Conservation (phyloP, 2,329 filamentous ascomycete genomes). For the Diaporthe longicolla region DNA sequence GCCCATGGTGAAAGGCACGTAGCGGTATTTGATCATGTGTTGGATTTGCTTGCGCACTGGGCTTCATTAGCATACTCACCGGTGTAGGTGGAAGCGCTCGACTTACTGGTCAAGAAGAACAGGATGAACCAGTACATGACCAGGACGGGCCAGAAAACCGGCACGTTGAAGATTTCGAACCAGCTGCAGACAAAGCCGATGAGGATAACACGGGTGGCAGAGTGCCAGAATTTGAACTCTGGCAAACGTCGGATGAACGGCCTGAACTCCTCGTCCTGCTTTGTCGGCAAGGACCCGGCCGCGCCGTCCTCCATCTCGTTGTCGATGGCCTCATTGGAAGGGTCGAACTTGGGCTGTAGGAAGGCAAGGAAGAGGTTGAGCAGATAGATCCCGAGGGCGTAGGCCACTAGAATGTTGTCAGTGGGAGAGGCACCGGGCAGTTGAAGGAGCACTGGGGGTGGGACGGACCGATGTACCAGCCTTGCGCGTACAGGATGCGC, state of each 20-base stretch:
- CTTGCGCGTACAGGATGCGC: slow-evolving; percentile 91
- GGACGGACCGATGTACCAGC: slow-evolving; percentile 94
- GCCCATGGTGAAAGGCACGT: slow-evolving; percentile 92
- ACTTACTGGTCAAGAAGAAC: slow-evolving; percentile 93
- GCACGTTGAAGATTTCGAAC: slow-evolving; percentile 95
- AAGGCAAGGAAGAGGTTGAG: slow-evolving; percentile 99
- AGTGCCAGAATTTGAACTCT: slow-evolving; percentile 99
- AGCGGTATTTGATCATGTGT: slow-evolving; percentile 99
- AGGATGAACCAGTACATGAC: slow-evolving; percentile 99
- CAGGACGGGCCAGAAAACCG: slow-evolving; percentile 98
- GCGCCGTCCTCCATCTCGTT: slow-evolving; percentile 97
- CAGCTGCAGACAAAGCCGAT: slow-evolving; percentile 91
- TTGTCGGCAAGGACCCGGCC: slow-evolving; percentile 86
- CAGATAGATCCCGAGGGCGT: slow-evolving; percentile 98
- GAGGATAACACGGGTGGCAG: slow-evolving; percentile 86
- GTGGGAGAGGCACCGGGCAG: slow-evolving; percentile 1
- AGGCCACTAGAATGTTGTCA: slow-evolving; percentile 78
- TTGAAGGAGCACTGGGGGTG: neutral
- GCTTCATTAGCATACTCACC: slow-evolving; percentile 21
- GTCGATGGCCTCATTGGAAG: slow-evolving; percentile 89
- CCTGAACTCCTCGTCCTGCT: slow-evolving; percentile 97
- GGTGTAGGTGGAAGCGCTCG: neutral
- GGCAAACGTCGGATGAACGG: slow-evolving; percentile 96
- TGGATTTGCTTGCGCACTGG: slow-evolving; percentile 98
- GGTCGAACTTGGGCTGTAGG: slow-evolving; percentile 98